Evolutionary conservation across 108 stramenopile genomes (phyloP).

Genomic region (Schizochytrium sp.): DNA sequence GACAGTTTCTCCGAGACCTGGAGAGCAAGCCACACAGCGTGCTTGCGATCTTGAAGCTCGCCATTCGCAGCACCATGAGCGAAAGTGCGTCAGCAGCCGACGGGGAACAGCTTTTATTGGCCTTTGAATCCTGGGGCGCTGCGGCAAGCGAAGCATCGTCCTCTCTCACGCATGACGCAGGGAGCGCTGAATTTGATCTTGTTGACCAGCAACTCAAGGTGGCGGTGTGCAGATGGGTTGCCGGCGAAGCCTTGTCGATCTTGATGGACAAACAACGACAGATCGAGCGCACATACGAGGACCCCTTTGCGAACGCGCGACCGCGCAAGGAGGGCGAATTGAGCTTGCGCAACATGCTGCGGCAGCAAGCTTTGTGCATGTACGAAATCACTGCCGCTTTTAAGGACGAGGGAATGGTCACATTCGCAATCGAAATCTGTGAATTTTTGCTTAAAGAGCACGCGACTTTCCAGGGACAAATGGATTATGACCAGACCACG

Average conservation of each 20-base stretch:
- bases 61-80: background rate
- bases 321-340: background rate
- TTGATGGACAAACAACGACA: background rate
- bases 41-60: background rate
- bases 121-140: background rate
- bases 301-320: background rate
- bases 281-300: background rate
- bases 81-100: background rate
- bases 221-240: background rate
- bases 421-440: background rate
- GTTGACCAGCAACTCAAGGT: background rate
- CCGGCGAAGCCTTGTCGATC: background rate
- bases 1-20: background rate
- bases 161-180: background rate
- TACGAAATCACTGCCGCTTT: background rate
- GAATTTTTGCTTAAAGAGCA: background rate
- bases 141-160: background rate
- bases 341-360: slow-evolving; percentile 1
- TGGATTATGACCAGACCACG: background rate
- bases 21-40: background rate
- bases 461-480: background rate
- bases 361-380: background rate
- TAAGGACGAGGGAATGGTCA: background rate
- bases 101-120: background rate
- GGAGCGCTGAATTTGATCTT: background rate